Conservation (phyloP, 495 filamentous ascomycete species). For the Penicillium daleae region DNA sequence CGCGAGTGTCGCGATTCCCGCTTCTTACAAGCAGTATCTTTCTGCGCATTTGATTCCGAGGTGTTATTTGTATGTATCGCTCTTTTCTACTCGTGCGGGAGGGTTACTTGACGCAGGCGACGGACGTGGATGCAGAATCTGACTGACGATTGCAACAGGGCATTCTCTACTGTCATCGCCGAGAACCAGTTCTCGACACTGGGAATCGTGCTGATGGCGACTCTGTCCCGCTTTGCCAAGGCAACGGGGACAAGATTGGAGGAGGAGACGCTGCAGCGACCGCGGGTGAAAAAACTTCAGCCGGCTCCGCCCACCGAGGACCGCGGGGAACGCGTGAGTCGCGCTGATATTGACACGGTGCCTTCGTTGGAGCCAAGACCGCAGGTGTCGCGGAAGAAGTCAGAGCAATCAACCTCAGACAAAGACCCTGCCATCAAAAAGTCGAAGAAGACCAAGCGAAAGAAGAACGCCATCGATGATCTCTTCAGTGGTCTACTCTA, state of each 20-base stretch:
- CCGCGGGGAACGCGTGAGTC: constrained; percentile 38
- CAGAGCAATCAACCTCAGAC: not conserved
- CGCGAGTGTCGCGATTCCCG: not conserved
- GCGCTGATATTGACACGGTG: constrained; percentile 13
- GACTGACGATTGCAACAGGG: constrained; percentile 38
- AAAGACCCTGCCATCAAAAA: constrained; percentile 5
- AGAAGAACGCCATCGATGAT: constrained; percentile 65
- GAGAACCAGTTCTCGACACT: constrained; percentile 77
- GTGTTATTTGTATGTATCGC: constrained; percentile 50
- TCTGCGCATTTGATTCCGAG: constrained; percentile 41
- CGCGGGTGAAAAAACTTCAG: not conserved
- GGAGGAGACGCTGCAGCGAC: constrained; percentile 14
- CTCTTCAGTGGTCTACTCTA: constrained; percentile 59
- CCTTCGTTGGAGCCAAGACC: not conserved
- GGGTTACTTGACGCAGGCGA: not conserved
- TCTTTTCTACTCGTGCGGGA: not conserved
- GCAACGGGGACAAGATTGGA: constrained; percentile 42
- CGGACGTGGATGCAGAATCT: not conserved
- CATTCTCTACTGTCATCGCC: constrained; percentile 70
- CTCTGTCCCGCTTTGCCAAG: constrained; percentile 61
- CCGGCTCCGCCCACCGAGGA: constrained; percentile 27
- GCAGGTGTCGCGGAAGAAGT: not conserved
- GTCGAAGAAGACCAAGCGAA: constrained; percentile 47
- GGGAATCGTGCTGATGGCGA: constrained; percentile 73
- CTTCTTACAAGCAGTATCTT: constrained; percentile 33